A percentile compares a stretch with the other conserved stretches of the same genome.
These are phyloP conservation scores for Phialophora macrospora DNA, from an alignment of 2,329 filamentous ascomycete genomes.

Conservation along the genomic window DNA sequence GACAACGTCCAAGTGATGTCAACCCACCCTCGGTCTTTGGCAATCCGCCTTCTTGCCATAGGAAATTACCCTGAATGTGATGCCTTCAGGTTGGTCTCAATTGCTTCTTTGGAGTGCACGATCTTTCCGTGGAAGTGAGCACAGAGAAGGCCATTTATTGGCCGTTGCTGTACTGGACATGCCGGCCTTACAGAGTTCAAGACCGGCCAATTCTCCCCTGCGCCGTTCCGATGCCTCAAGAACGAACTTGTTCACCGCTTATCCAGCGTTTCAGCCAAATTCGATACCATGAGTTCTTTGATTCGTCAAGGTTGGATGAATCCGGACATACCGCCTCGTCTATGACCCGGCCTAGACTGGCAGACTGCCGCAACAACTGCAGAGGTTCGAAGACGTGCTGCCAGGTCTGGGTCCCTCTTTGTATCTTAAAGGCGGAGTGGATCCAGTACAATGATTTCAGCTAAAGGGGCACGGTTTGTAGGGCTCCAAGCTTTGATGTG, in stretches of 20 bases:
- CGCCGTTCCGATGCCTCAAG: conserved; percentile 24
- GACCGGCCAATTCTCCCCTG: conserved; percentile 8
- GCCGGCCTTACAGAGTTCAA: neutral
- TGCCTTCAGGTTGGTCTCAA: neutral
- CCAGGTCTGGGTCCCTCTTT: conserved; percentile 7
- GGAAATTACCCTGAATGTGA: neutral
- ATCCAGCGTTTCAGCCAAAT: conserved; percentile 21
- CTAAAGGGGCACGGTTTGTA: conserved; percentile 5
- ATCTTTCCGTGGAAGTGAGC: neutral
- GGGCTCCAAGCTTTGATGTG: conserved; percentile 22
- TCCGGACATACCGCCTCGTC: conserved; percentile 24
- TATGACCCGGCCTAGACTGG: conserved; percentile 26
- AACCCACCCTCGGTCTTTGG: neutral
- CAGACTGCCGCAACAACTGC: conserved; percentile 27
- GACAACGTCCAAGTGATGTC: neutral
- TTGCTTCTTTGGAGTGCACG: neutral
- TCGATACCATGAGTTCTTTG: conserved; percentile 17
- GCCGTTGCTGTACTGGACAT: neutral
- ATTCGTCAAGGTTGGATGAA: conserved; percentile 28
- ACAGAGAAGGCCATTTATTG: neutral
- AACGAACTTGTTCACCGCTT: conserved; percentile 32
- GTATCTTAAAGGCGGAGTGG: conserved; percentile 9
- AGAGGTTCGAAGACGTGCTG: conserved; percentile 23
- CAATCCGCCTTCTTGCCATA: neutral
- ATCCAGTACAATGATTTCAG: conserved; percentile 14